Percentiles rank a stretch among this genome's conserved stretches.
Evolutionary conservation across 75 land plant species (phyloP).

Genomic region (Sequoia sempervirens): DNA sequence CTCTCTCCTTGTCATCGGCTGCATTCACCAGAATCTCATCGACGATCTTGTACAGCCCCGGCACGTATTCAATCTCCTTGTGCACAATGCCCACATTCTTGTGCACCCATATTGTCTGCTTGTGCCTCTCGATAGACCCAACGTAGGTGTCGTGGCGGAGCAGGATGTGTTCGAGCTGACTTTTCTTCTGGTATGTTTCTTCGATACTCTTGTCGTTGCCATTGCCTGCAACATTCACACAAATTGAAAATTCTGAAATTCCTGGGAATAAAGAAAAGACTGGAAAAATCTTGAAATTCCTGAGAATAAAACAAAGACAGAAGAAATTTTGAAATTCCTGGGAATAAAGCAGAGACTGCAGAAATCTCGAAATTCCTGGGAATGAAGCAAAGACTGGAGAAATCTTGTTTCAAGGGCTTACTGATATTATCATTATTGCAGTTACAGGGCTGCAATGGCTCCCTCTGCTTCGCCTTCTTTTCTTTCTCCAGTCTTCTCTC

Average conservation of each 20-base stretch:
- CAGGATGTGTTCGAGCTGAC: slow-evolving; percentile 95
- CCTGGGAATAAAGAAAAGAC: no score
- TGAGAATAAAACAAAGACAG: no score
- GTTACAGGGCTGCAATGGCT: slow-evolving; percentile 61
- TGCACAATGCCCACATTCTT: slow-evolving; percentile 60
- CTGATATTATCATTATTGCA: slow-evolving; percentile 2
- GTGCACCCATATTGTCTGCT: slow-evolving; percentile 79
- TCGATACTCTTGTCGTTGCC: slow-evolving; percentile 68
- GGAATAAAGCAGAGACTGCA: no score
- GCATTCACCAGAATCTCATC: slow-evolving; percentile 98
- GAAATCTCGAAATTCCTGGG: no score
- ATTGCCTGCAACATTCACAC: background rate
- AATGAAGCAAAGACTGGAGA: no score
- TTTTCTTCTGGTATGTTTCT: slow-evolving; percentile 90
- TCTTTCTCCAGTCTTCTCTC: background rate
- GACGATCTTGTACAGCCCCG: slow-evolving; percentile 97
- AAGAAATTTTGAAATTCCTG: no score
- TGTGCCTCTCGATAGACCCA: slow-evolving; percentile 94
- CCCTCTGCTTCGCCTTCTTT: slow-evolving; percentile 11
- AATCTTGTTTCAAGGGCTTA: no score
- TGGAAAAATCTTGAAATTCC: no score
- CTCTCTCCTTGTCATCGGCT: slow-evolving; percentile 96
- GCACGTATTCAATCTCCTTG: slow-evolving; percentile 66
- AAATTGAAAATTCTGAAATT: no score
- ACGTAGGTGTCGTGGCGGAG: slow-evolving; percentile 96